Base-by-base conservation (phyloP, 805 yeast species). In the Millerozyma acaciae region DNA sequence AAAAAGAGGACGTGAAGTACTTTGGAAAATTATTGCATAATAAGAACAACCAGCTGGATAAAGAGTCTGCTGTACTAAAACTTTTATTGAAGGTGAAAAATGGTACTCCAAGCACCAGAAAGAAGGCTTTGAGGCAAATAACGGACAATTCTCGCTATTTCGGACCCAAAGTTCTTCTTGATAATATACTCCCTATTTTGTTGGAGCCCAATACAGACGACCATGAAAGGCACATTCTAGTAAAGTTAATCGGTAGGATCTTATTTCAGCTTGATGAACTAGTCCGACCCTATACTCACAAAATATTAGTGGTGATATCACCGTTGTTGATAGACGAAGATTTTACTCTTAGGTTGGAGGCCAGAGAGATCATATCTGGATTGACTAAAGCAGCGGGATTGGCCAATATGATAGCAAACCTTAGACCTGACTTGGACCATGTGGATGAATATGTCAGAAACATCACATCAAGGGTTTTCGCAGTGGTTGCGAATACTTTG, bases 241-340 rank as follows among this genome's bases (percentile, higher is more conserved):
- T 87, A 9, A 89, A 88, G 53, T 74, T 85, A 6, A 60, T 84
- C 9, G 86, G 80, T 22, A 63, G 96, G 21, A 65, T 86, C 0
- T 54, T 89, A 6, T 76, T 74, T 51, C 78, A 71, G 42, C 60
- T 89, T 10, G 87, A 79, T 23, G 82, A 73, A 28, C 50, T 68
- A 32, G 70, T 86, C 3, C 62, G 80, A 27, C 96, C 96, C 0
- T 84, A 68, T 44, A 77, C 94, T 0, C 83, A 77, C 40, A 76
- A 79, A 45, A 76, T 89, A 3, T 51, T 89, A 16, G 73, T 74
- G 10, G 95, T 85, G 1, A 71, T 84, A 1, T 76, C 87, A 33
- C 97, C 97, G 0, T 57, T 87, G 35, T 62, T 89, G 22, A 73
- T 84, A 6, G 96, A 88, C 49, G 88, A 84, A 44, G 90, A 87